These are phyloP conservation scores for Grammothele lineata DNA, from an alignment of 768 basidiomycete species.

Conservation along the genomic window DNA sequence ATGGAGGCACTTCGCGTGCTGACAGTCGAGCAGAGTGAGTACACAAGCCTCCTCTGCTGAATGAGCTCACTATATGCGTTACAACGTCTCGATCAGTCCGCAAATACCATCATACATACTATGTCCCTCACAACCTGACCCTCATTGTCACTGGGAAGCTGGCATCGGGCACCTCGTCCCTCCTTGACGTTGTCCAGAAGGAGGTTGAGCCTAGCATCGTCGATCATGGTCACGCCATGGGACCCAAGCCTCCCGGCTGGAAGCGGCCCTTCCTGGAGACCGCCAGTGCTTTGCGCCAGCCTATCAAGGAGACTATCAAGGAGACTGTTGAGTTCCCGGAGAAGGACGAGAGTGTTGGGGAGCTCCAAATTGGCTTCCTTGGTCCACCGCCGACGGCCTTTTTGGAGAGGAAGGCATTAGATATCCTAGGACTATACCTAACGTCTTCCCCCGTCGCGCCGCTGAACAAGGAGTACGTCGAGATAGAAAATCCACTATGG, in stretches of 20 bases:
- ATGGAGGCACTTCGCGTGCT: slow-evolving; percentile 88
- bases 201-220: slow-evolving; percentile 81
- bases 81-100: slow-evolving; percentile 51
- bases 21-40: slow-evolving; percentile 82
- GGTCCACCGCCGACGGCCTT: slow-evolving; percentile 74
- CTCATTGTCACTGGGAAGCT: slow-evolving; percentile 88
- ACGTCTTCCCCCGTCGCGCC: slow-evolving; percentile 82
- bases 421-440: slow-evolving; percentile 82
- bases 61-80: neutral
- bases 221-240: slow-evolving; percentile 66
- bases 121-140: slow-evolving; percentile 90
- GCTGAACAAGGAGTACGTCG: slow-evolving; percentile 87
- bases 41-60: neutral
- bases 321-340: slow-evolving; percentile 91
- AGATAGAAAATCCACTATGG: slow-evolving; percentile 89
- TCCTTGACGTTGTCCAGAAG: slow-evolving; percentile 78
- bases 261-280: slow-evolving; percentile 94
- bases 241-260: slow-evolving; percentile 75
- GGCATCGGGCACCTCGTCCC: slow-evolving; percentile 65
- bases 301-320: slow-evolving; percentile 48
- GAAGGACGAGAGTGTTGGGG: slow-evolving; percentile 92
- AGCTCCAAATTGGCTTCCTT: slow-evolving; percentile 70
- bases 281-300: slow-evolving; percentile 55
- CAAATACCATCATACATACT: slow-evolving; percentile 83
- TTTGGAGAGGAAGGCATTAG: slow-evolving; percentile 77